Base-by-base conservation (phyloP, 257 asterid species). In the Nemophila menziesii region DNA sequence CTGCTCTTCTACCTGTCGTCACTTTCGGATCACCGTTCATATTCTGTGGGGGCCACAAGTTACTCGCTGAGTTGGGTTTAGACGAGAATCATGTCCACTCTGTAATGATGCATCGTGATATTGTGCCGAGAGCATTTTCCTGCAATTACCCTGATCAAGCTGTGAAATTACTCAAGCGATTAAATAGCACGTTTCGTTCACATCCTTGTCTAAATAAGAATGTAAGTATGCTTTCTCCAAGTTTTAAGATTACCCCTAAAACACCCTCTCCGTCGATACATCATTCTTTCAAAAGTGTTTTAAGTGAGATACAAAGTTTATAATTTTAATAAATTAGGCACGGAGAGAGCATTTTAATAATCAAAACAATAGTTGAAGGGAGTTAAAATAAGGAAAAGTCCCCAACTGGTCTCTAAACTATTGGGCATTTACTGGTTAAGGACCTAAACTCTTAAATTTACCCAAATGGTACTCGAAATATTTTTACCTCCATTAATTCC, bases 91-190 rank as follows among this genome's bases (percentile, higher is more conserved):
- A 79, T 36, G 80, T 82, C 48, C 92, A 64, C 16, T 66, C 80
- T 53, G 93, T 86, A 65, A 72, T 82, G 70, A 74, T 86, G 87
- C 97, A 86, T 39, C 69, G 94, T 58, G 97, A 86, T 43, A 82
- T 86, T 29, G 92, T 86, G 51, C 94, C 97, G 1, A 71, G 93
- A 63, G 93, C 94, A 14, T 86, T 86, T 74, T 86, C 97, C 6
- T 82, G 97, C 75, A 71, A 45, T 45, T 82, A 86, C 45, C 94
- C 97, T 5, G 58, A 63, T 58, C 76, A 79, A n/a, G 79, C 71
- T 4, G 92, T 77, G 8, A 80, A 70, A 42, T 48, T 82, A 46
- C 93, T 82, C 60, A 77, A 74, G 69, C 92, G 94, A 44, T 46
- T 82, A 29, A 74, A 67, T 44, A 49, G 65, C 20, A 77, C 75